Evolutionary conservation across 352 stramenopile species (phyloP), one percentile per base, ranked within the genome.

Genomic region (Thalassiosira delicatula): DNA sequence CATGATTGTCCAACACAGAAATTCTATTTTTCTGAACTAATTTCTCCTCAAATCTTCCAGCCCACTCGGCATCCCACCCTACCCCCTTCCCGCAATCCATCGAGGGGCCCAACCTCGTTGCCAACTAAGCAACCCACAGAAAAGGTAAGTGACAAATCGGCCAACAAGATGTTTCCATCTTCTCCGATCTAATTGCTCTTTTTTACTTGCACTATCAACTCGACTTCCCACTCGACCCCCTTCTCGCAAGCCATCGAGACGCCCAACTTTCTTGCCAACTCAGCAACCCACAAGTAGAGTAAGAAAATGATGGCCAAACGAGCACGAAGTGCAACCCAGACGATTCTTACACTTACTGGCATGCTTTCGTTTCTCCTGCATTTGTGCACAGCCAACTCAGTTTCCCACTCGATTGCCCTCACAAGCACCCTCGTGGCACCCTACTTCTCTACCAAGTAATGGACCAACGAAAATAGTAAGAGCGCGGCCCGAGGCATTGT

Each of bases 21-120:
- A n/a, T n/a, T n/a, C n/a, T n/a, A n/a, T n/a, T n/a, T n/a, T n/a
- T n/a, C n/a, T n/a, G n/a, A n/a, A n/a, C n/a, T n/a, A n/a, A 5
- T 60, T 32, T 9, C 51, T 30, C 51, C 51, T n/a, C n/a, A n/a
- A n/a, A n/a, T n/a, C n/a, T 63, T 63, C 37, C 54, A 37, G 54
- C 54, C 54, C 37, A 63, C 54, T 42, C 3, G 23, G 21, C 29
- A 30, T 63, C 54, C 54, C 8, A 63, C 2, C 25, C 5, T 21
- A 63, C 3, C 29, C 12, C 54, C 54, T 19, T 60, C n/a, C 17
- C 11, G 23, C 30, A 27, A 8, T 17, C 51, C 51, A 3, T 63
- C 54, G 12, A 63, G 42, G 54, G 27, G 29, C 25, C 27, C 54
- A 5, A 42, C 54, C 3, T 42, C 7, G 12, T 21, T 19, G 54